These are phyloP conservation scores for Antrodiella citrinella DNA, from an alignment of 768 basidiomycete genomes.

Conservation along the genomic window DNA sequence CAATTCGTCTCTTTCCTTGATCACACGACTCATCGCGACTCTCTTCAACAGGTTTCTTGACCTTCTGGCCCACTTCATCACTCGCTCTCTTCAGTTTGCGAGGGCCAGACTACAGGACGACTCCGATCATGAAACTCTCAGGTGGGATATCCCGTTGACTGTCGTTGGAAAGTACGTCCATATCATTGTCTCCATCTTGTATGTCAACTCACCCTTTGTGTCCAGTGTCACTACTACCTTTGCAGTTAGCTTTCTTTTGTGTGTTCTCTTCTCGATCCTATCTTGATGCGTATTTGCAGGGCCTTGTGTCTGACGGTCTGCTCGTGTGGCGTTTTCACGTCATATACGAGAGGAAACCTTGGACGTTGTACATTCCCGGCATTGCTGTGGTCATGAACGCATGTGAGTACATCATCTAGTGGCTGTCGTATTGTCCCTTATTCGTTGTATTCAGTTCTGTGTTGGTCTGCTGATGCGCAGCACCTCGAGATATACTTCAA, in stretches of 20 bases:
- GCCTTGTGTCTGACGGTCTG: conserved; percentile 16
- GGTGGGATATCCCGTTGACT: conserved; percentile 14
- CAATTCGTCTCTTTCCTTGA: background rate
- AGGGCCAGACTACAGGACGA: conserved; percentile 12
- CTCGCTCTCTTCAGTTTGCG: conserved; percentile 14
- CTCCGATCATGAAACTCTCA: conserved; percentile 8
- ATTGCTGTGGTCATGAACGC: conserved; percentile 12
- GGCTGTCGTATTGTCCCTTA: background rate
- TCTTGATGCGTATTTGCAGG: conserved; percentile 6
- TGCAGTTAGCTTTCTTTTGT: conserved; percentile 5
- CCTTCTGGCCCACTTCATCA: conserved; percentile 14
- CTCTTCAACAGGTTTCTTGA: conserved; percentile 14
- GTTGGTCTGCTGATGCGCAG: conserved; percentile 14
- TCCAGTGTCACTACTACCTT: conserved; percentile 10
- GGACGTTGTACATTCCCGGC: conserved; percentile 16
- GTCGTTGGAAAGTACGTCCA: conserved; percentile 12
- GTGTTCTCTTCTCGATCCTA: background rate
- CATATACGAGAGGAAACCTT: conserved; percentile 11
- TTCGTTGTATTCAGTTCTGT: conserved; percentile 11
- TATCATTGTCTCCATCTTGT: background rate
- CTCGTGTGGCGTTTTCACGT: conserved; percentile 19
- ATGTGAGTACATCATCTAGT: conserved; percentile 6
- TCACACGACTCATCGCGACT: background rate
- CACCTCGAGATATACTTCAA: conserved; percentile 12
- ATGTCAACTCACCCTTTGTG: background rate